These are phyloP conservation scores for Trametes sp. DNA, from an alignment of 1,284 basidiomycete genomes.

Conservation along the genomic window DNA sequence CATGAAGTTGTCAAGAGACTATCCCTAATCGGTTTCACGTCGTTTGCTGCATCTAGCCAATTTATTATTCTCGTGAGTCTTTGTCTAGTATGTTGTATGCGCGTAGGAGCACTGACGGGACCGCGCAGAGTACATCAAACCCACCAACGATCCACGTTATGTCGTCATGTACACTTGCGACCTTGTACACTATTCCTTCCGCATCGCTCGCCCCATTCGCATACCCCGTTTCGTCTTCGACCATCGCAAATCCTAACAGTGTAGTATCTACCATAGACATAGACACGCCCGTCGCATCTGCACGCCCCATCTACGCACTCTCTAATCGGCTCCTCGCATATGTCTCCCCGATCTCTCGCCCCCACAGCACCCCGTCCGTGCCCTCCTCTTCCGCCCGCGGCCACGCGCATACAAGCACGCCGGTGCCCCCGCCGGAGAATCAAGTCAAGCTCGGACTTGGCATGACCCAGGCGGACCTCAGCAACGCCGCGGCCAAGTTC, in stretches of 20 bases:
- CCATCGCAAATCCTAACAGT: slow-evolving; percentile 31
- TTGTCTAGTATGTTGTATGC: neutral
- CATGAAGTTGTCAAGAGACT: slow-evolving; percentile 63
- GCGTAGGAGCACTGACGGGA: neutral
- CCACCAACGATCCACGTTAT: slow-evolving; percentile 66
- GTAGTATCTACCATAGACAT: slow-evolving; percentile 48
- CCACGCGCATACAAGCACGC: slow-evolving; percentile 37
- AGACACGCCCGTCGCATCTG: slow-evolving; percentile 36
- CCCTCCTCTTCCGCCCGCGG: slow-evolving; percentile 26
- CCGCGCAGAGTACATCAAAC: slow-evolving; percentile 59
- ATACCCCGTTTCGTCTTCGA: slow-evolving; percentile 34
- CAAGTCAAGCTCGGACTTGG: slow-evolving; percentile 27
- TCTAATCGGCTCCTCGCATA: slow-evolving; percentile 71
- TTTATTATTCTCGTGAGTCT: slow-evolving; percentile 67
- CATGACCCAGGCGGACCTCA: slow-evolving; percentile 55
- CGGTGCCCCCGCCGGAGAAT: slow-evolving; percentile 21
- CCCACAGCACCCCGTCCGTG: slow-evolving; percentile 19
- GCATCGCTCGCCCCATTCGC: slow-evolving; percentile 52
- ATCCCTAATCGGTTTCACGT: slow-evolving; percentile 51
- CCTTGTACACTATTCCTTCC: slow-evolving; percentile 59
- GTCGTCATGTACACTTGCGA: slow-evolving; percentile 59
- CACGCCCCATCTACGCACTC: slow-evolving; percentile 63
- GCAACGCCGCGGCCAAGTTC: slow-evolving; percentile 61
- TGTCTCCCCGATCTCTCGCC: slow-evolving; percentile 51
- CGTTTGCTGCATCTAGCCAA: slow-evolving; percentile 56